Evolutionary conservation across 2,329 filamentous ascomycete genomes (phyloP), one percentile per base, ranked within the genome.

Genomic region (Penicillium hordei): DNA sequence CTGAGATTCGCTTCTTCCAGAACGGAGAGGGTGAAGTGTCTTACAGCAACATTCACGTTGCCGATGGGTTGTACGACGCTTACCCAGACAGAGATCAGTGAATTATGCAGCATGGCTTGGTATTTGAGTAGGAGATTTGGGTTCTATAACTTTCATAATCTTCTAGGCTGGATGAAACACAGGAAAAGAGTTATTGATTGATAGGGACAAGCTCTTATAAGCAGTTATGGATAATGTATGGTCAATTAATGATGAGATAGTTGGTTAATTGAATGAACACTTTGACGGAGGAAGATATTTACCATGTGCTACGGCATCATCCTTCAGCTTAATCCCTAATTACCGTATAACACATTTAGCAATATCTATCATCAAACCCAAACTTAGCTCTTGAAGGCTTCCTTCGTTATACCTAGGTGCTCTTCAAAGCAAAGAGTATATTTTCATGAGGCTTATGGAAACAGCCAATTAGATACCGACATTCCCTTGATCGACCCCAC

Each of bases 101-200:
- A 29, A 29, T n/a, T 12, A 44, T n/a, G 21, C 9, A 2, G 19
- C 1, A 7, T 12, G 1, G 8, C 23, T 19, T n/a, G 23, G 17
- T 12, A 19, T 12, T 13, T 19, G 19, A n/a, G 25, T 9, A 13
- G 9, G 9, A 29, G 2, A 2, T 7, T 8, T 12, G 5, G 5
- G 9, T n/a, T 27, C 23, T 17, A 3, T 8, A 43, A n/a, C 9
- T 1, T 2, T n/a, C 1, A 6, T 4, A 12, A 1, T 4, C 25
- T 5, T 12, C n/a, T 2, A 4, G 0, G 7, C 1, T 1, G 39
- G 17, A 25, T 4, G 13, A 17, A 4, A 25, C 6, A 15, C 0
- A 42, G 21, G 7, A 5, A 7, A 17, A 3, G 13, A 9, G 1
- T 25, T 42, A 7, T n/a, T 17, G 21, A 12, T 17, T 9, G 38